phyloP scores from a whole-genome alignment of 768 basidiomycete genomes.

The Leucosporidium scottii region DNA sequence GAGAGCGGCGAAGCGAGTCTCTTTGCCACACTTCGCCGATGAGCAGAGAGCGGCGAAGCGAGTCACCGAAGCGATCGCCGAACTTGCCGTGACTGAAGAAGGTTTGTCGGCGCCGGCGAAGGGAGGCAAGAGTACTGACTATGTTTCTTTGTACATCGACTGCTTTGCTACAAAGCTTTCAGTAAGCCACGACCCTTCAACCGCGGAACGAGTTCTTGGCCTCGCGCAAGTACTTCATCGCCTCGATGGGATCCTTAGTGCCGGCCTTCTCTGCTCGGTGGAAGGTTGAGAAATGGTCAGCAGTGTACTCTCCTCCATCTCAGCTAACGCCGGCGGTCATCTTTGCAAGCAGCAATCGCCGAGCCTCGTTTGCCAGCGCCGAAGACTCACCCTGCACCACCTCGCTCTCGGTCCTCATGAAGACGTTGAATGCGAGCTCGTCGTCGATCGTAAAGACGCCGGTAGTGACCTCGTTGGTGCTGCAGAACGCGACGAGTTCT shows the following conservation, averaged over 20 bases:
- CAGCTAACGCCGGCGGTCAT: too few species aligned
- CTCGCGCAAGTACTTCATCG: conserved; percentile 69
- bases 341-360: neutral
- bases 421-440: conserved; percentile 92
- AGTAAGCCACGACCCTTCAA: too few species aligned
- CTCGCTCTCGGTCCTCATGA: conserved; percentile 68
- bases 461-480: conserved; percentile 58
- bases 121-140: too few species aligned
- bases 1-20: too few species aligned
- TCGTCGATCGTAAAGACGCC: conserved; percentile 84
- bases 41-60: too few species aligned
- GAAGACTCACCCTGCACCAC: conserved; percentile 56
- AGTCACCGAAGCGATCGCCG: too few species aligned
- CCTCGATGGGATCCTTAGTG: conserved; percentile 49
- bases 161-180: too few species aligned
- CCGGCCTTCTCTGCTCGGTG: conserved; percentile 44
- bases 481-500: conserved; percentile 55
- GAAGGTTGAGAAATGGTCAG: neutral
- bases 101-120: too few species aligned
- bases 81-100: too few species aligned
- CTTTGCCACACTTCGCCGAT: too few species aligned
- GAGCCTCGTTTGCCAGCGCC: neutral
- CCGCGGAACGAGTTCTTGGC: conserved; percentile 49
- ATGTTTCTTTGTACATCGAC: too few species aligned
- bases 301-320: neutral